Conservation (phyloP, 164 flowering plant species). For the Nelumbo lutea region DNA sequence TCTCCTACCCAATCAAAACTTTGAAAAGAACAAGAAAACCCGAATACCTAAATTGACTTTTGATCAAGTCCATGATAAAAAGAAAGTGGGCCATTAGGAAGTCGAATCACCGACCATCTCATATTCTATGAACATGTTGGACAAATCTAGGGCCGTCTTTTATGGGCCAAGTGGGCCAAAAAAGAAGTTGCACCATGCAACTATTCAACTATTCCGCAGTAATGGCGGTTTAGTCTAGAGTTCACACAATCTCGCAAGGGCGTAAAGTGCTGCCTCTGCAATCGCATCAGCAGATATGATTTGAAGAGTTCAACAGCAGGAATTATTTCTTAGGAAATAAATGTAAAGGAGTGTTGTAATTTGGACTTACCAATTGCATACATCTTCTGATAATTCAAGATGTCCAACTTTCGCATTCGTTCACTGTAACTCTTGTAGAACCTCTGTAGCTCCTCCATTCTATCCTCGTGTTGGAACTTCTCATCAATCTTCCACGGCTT, state of each 20-base stretch:
- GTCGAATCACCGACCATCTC: no score
- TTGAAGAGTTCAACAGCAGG: not conserved
- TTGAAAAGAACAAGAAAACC: no score
- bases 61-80: no score
- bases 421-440: slow-evolving; percentile 77
- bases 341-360: not conserved
- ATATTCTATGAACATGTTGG: no score
- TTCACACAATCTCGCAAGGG: not conserved
- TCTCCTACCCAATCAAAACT: no score
- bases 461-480: slow-evolving; percentile 50
- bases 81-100: no score
- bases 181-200: no score
- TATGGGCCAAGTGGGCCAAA: no score
- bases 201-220: no score
- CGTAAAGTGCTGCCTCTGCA: not conserved
- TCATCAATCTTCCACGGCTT: slow-evolving; percentile 92
- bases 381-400: slow-evolving; percentile 95
- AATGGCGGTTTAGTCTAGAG: no score
- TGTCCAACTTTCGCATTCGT: slow-evolving; percentile 85
- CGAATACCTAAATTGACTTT: no score
- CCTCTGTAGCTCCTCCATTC: slow-evolving; percentile 63
- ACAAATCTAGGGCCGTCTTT: no score
- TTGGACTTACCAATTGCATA: slow-evolving; percentile 67
- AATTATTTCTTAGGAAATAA: not conserved
- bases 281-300: not conserved